Percentiles rank a stretch among this genome's conserved stretches.
Conservation (phyloP, 352 stramenopile species). For the Lagenidium sp. region DNA sequence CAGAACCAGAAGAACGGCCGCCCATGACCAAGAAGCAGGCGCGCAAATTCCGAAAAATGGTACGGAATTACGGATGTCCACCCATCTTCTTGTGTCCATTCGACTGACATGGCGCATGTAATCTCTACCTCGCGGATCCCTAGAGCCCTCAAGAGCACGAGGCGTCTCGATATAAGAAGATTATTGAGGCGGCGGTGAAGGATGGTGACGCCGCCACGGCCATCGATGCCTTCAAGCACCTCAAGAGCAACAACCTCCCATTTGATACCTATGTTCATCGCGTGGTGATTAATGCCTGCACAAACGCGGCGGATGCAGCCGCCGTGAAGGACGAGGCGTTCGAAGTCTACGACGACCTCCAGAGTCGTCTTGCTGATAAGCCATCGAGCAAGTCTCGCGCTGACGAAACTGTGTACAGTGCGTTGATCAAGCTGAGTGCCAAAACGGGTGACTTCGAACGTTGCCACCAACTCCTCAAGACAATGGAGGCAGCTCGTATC, state of each 20-base stretch:
- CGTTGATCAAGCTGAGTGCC: constrained; percentile 67
- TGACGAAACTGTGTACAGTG: constrained; percentile 63
- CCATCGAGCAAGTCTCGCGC: constrained; percentile 14
- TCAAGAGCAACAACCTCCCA: constrained; percentile 24
- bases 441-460: constrained; percentile 45
- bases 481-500: constrained; percentile 37
- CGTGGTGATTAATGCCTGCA: constrained; percentile 22
- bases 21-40: too few relatives aligned
- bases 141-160: constrained; percentile 9
- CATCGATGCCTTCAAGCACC: constrained; percentile 52
- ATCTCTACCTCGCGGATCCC: too few relatives aligned
- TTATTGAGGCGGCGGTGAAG: constrained; percentile 26
- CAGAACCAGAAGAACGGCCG: too few relatives aligned
- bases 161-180: constrained; percentile 16
- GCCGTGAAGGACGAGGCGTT: constrained; percentile 13
- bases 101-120: too few relatives aligned
- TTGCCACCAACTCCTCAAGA: constrained; percentile 34
- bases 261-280: constrained; percentile 22
- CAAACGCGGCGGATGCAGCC: constrained; percentile 5
- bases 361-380: constrained; percentile 4
- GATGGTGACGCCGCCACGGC: constrained; percentile 18
- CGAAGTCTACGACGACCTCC: constrained; percentile 11
- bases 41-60: too few relatives aligned
- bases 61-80: too few relatives aligned
- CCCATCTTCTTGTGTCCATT: too few relatives aligned